phyloP scores from a whole-genome alignment of 2,329 filamentous ascomycete species.

The Ascochyta koolunga region DNA sequence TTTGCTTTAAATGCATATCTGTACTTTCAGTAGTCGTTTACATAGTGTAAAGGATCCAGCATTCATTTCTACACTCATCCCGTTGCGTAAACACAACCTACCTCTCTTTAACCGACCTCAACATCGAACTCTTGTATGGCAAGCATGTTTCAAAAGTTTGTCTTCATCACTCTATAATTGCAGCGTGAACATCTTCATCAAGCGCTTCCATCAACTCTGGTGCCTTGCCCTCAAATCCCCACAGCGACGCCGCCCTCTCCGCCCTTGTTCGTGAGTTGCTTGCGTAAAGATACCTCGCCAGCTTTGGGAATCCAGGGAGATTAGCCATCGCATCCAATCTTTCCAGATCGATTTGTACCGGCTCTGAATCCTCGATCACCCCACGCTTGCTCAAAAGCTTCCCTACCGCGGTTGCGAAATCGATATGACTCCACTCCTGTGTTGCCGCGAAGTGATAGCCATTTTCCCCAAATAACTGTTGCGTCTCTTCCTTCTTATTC shows the following conservation, averaged over 20 bases:
- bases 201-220: slow-evolving; percentile 55
- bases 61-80: no score
- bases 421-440: slow-evolving; percentile 43
- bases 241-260: slow-evolving; percentile 57
- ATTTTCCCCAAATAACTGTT: slow-evolving; percentile 57
- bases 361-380: slow-evolving; percentile 29
- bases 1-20: no score
- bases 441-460: slow-evolving; percentile 56
- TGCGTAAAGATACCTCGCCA: slow-evolving; percentile 45
- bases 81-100: no score
- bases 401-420: slow-evolving; percentile 32
- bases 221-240: slow-evolving; percentile 63
- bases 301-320: slow-evolving; percentile 20
- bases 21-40: no score
- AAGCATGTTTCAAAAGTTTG: no score
- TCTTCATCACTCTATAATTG: not conserved
- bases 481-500: slow-evolving; percentile 46
- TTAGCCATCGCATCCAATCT: slow-evolving; percentile 35
- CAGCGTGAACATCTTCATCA: slow-evolving; percentile 33
- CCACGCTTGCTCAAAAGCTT: slow-evolving; percentile 34
- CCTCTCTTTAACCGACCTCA: no score
- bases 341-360: slow-evolving; percentile 30
- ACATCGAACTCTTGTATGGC: no score
- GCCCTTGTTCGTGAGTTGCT: slow-evolving; percentile 64
- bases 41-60: no score